These are phyloP conservation scores for Dysphania ambrosioides DNA, from an alignment of 148 eudicot genomes.

Conservation along the genomic window DNA sequence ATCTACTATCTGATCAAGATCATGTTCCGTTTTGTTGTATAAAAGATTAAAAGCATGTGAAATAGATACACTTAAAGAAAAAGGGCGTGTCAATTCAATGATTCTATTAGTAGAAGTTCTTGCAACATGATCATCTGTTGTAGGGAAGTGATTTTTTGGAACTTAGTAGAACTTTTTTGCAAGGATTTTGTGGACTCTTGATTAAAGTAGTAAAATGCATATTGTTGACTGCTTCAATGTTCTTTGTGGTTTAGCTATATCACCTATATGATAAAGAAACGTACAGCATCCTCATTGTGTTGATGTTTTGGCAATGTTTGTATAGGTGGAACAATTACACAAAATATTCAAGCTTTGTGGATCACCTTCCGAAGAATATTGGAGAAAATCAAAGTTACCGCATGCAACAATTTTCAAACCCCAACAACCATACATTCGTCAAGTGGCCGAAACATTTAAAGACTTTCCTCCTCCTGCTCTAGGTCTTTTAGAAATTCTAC, in stretches of 20 bases:
- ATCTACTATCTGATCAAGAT: background rate
- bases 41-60: background rate
- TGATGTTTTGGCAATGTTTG: conserved; percentile 1
- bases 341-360: conserved; percentile 98
- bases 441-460: conserved; percentile 77
- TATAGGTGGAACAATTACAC: conserved; percentile 92
- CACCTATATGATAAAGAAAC: background rate
- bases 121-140: too few relatives aligned
- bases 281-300: background rate
- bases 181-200: too few relatives aligned
- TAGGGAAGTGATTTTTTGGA: too few relatives aligned
- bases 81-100: background rate
- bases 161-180: too few relatives aligned
- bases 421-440: conserved; percentile 73
- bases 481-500: conserved; percentile 70
- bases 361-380: conserved; percentile 95
- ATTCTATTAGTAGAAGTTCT: too few relatives aligned
- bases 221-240: background rate
- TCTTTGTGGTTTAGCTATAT: background rate
- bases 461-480: conserved; percentile 81
- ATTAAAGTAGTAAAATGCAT: background rate
- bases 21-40: background rate
- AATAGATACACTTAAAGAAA: background rate
- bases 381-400: conserved; percentile 87
- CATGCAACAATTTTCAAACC: conserved; percentile 94